Percentiles rank a stretch among this genome's conserved stretches.
Evolutionary conservation across 805 yeast genomes (phyloP).

Genomic region (Blastobotrys mokoenaii): DNA sequence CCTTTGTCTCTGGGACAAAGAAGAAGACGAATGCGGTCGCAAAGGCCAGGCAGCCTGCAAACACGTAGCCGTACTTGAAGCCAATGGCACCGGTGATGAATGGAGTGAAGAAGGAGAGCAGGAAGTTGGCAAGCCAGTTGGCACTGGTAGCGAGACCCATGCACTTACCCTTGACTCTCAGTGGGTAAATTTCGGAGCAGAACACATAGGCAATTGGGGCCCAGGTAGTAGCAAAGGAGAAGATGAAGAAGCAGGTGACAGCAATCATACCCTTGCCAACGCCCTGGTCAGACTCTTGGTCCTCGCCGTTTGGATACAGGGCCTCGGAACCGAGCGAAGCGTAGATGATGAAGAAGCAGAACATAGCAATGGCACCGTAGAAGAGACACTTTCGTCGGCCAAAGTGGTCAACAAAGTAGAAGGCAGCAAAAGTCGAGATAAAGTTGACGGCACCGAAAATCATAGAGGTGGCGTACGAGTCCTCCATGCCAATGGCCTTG

Average conservation of each 20-base stretch:
- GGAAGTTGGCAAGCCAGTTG: slow-evolving; percentile 37
- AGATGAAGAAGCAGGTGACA: slow-evolving; percentile 44
- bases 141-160: slow-evolving; percentile 51
- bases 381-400: slow-evolving; percentile 43
- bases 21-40: slow-evolving; percentile 61
- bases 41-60: slow-evolving; percentile 52
- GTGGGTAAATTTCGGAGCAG: slow-evolving; percentile 56
- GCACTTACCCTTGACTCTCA: slow-evolving; percentile 53
- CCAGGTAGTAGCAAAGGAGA: slow-evolving; percentile 49
- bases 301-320: slow-evolving; percentile 29
- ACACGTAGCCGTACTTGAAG: slow-evolving; percentile 58
- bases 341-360: slow-evolving; percentile 46
- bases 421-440: slow-evolving; percentile 40
- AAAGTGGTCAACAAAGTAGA: slow-evolving; percentile 41
- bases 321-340: slow-evolving; percentile 37
- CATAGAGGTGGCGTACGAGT: slow-evolving; percentile 48
- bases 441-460: slow-evolving; percentile 47
- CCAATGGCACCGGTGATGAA: slow-evolving; percentile 52
- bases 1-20: slow-evolving; percentile 71
- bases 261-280: slow-evolving; percentile 49
- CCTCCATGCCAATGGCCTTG: slow-evolving; percentile 33
- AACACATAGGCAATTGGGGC: slow-evolving; percentile 62
- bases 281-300: slow-evolving; percentile 24
- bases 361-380: slow-evolving; percentile 41
- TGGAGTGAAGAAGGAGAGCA: slow-evolving; percentile 63